These are phyloP conservation scores for Decorospora gaudefroyi DNA, from an alignment of 2,329 filamentous ascomycete genomes.

Conservation along the genomic window DNA sequence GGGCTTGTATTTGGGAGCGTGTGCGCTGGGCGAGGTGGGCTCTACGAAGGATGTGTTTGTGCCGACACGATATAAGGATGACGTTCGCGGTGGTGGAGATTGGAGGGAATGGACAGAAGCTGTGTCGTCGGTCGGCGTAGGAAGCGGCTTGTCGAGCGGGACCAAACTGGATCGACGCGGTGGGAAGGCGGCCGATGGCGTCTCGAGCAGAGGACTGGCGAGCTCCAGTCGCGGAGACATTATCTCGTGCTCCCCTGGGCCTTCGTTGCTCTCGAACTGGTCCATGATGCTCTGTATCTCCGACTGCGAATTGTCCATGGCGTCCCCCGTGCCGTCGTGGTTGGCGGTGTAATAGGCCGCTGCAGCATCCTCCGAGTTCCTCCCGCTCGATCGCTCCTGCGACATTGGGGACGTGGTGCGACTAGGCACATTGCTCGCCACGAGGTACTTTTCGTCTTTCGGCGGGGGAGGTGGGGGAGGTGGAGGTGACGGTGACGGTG, in stretches of 20 bases:
- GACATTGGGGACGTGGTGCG: slow-evolving; percentile 41
- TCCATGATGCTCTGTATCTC: slow-evolving; percentile 99
- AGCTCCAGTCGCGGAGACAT: slow-evolving; percentile 89
- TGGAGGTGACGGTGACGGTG: slow-evolving; percentile 48
- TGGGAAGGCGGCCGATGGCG: slow-evolving; percentile 67
- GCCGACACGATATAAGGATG: slow-evolving; percentile 41
- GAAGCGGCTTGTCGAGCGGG: slow-evolving; percentile 58
- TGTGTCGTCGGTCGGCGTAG: slow-evolving; percentile 30
- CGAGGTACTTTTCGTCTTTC: slow-evolving; percentile 59
- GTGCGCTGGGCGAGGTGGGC: slow-evolving; percentile 40
- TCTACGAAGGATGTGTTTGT: slow-evolving; percentile 41
- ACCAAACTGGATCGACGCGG: slow-evolving; percentile 87
- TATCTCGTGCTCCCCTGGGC: slow-evolving; percentile 76
- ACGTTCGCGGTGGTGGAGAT: slow-evolving; percentile 43
- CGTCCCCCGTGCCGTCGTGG: slow-evolving; percentile 42
- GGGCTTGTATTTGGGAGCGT: slow-evolving; percentile 60
- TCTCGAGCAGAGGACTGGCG: slow-evolving; percentile 75
- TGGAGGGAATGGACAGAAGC: slow-evolving; percentile 30
- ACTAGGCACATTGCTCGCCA: slow-evolving; percentile 49
- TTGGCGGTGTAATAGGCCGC: slow-evolving; percentile 57
- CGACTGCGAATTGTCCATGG: slow-evolving; percentile 66
- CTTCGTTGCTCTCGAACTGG: slow-evolving; percentile 79
- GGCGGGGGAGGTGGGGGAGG: slow-evolving; percentile 55
- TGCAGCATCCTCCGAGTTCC: slow-evolving; percentile 45
- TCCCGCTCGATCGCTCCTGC: slow-evolving; percentile 47